These are phyloP conservation scores for Blastocystis sp. DNA, from an alignment of 352 stramenopile species.

Conservation along the genomic window DNA sequence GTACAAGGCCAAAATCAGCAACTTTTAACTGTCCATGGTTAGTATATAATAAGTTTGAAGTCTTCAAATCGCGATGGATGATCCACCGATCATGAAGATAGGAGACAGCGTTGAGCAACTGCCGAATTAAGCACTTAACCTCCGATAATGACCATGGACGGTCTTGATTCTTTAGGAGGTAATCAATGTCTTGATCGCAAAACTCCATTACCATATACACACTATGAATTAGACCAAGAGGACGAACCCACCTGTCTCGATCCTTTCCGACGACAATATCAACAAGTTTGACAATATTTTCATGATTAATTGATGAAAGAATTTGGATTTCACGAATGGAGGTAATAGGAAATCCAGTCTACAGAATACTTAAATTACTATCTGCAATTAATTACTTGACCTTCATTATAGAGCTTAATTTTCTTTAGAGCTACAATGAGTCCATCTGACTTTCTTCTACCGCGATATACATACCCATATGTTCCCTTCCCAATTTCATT, in stretches of 20 bases:
- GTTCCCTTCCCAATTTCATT: slow-evolving; percentile 61
- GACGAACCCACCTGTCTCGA: neutral
- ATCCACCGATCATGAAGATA: slow-evolving; percentile 55
- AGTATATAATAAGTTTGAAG: slow-evolving; percentile 58
- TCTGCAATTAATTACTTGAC: neutral
- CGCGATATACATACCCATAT: slow-evolving; percentile 45
- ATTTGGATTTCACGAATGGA: slow-evolving; percentile 61
- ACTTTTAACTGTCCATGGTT: slow-evolving; percentile 53
- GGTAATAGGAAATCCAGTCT: slow-evolving; percentile 61
- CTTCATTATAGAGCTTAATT: slow-evolving; percentile 61
- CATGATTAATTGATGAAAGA: slow-evolving; percentile 10
- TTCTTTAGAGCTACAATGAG: slow-evolving; percentile 61
- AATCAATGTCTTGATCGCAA: slow-evolving; percentile 59
- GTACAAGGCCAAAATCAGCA: slow-evolving; percentile 48
- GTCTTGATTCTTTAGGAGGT: slow-evolving; percentile 41
- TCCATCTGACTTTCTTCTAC: neutral
- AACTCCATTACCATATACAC: slow-evolving; percentile 64
- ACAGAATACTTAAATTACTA: neutral
- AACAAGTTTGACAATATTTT: slow-evolving; percentile 54
- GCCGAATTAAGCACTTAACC: slow-evolving; percentile 56
- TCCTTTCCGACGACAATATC: slow-evolving; percentile 61
- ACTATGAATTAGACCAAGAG: neutral
- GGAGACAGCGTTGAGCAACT: slow-evolving; percentile 14
- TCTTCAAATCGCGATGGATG: slow-evolving; percentile 60
- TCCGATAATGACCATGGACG: slow-evolving; percentile 37